A percentile compares a stretch with the other conserved stretches of the same genome.
Conservation (phyloP, 768 basidiomycete species). For the Harrya chromipes region DNA sequence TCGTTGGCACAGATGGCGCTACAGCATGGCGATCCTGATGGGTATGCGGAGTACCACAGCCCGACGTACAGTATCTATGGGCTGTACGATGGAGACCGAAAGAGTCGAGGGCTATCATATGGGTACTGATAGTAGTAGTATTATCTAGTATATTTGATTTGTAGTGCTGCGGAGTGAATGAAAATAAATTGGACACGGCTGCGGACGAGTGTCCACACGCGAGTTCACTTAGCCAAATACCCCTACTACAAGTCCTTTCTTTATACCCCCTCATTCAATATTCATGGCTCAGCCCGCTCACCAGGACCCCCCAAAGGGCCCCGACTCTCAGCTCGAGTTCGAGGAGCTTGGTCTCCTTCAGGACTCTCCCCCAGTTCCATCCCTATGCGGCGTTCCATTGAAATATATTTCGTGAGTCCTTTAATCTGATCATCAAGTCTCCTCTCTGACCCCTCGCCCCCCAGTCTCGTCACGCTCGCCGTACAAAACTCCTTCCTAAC, state of each 20-base stretch:
- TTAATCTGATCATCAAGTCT: constrained; percentile 27
- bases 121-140: constrained; percentile 18
- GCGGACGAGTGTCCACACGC: background rate
- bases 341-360: constrained; percentile 44
- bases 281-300: constrained; percentile 22
- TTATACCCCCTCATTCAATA: constrained; percentile 26
- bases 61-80: constrained; percentile 84
- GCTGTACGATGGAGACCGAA: constrained; percentile 62
- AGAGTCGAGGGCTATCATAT: constrained; percentile 38
- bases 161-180: constrained; percentile 22
- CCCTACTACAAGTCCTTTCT: background rate
- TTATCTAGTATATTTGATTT: constrained; percentile 9
- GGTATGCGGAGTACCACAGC: constrained; percentile 65
- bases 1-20: constrained; percentile 74
- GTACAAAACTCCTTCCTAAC: constrained; percentile 90
- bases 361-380: constrained; percentile 41
- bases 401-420: constrained; percentile 68
- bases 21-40: constrained; percentile 58
- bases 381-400: constrained; percentile 66
- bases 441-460: constrained; percentile 1
- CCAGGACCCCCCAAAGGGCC: constrained; percentile 26
- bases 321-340: constrained; percentile 41
- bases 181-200: constrained; percentile 10
- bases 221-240: constrained; percentile 2
- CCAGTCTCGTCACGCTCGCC: constrained; percentile 77